Conservation (phyloP, 2,329 filamentous ascomycete species). For the Elsinoe ampelina region DNA sequence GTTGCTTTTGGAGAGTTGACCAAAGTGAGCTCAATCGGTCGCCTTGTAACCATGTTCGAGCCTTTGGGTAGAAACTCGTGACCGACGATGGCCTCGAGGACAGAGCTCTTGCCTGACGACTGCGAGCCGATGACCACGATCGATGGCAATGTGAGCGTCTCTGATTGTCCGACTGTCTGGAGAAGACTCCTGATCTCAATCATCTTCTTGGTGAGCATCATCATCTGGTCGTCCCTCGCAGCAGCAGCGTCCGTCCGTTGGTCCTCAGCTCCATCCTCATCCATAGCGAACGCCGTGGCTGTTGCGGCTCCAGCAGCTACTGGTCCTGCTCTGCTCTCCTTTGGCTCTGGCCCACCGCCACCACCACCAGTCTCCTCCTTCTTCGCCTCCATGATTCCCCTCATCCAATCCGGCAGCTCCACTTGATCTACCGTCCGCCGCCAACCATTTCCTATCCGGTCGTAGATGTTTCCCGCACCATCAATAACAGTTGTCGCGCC, state of each 20-base stretch:
- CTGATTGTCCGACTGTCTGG: conserved; percentile 84
- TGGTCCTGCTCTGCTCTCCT: conserved; percentile 36
- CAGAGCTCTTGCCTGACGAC: conserved; percentile 95
- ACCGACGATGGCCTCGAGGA: conserved; percentile 91
- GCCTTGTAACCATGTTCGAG: conserved; percentile 94
- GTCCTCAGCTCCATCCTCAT: conserved; percentile 56
- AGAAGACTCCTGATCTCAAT: conserved; percentile 94
- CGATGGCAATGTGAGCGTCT: conserved; percentile 77
- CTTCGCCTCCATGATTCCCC: conserved; percentile 31
- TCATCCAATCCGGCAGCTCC: conserved; percentile 65
- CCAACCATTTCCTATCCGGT: conserved; percentile 74
- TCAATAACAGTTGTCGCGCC: conserved; percentile 63
- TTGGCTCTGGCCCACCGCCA: conserved; percentile 30
- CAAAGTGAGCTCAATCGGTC: conserved; percentile 90
- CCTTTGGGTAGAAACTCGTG: conserved; percentile 97
- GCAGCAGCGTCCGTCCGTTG: conserved; percentile 52
- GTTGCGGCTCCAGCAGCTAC: conserved; percentile 60
- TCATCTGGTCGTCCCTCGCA: conserved; percentile 95
- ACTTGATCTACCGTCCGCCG: conserved; percentile 71
- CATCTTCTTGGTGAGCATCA: conserved; percentile 98
- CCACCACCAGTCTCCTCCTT: conserved; percentile 21
- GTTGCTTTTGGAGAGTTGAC: conserved; percentile 85
- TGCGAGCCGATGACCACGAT: conserved; percentile 99
- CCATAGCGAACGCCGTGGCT: conserved; percentile 70
- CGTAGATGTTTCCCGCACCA: conserved; percentile 63